These are phyloP conservation scores for Exophiala dermatitidis DNA, from an alignment of 2,329 filamentous ascomycete species.

Conservation along the genomic window DNA sequence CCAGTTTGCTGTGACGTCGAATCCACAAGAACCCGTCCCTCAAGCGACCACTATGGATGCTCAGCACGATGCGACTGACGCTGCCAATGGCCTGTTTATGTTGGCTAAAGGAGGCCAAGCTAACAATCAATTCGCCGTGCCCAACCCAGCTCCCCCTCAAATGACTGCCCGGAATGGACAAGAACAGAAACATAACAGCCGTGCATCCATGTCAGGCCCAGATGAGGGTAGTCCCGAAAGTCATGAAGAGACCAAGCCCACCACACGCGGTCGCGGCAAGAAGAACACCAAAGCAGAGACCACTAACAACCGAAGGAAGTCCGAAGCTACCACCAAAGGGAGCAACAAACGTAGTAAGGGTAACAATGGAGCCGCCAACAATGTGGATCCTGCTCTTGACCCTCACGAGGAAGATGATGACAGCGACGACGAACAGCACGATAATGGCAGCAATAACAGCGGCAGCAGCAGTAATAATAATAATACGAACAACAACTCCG, in stretches of 20 bases:
- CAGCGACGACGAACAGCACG: conserved; percentile 35
- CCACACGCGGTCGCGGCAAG: conserved; percentile 62
- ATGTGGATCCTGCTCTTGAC: conserved; percentile 35
- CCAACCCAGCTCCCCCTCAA: conserved; percentile 41
- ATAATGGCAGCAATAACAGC: background rate
- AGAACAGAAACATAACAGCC: conserved; percentile 39
- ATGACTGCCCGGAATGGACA: conserved; percentile 24
- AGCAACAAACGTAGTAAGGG: conserved; percentile 68
- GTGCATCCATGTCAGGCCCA: conserved; percentile 37
- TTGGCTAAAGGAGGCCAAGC: conserved; percentile 61
- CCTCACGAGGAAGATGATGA: conserved; percentile 50
- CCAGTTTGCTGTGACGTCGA: conserved; percentile 38
- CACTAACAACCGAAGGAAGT: conserved; percentile 68
- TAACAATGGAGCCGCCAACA: conserved; percentile 38
- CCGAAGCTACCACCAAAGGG: conserved; percentile 58
- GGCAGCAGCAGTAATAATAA: conserved; percentile 70
- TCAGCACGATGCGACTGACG: conserved; percentile 84
- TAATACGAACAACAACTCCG: conserved; percentile 75
- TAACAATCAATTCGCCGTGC: conserved; percentile 47
- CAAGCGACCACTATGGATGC: conserved; percentile 47
- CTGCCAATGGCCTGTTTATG: conserved; percentile 88
- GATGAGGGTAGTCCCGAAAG: conserved; percentile 67
- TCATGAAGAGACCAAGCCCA: conserved; percentile 56
- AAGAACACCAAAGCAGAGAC: conserved; percentile 41
- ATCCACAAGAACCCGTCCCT: conserved; percentile 35